Percentiles rank a stretch among this genome's conserved stretches.
Evolutionary conservation across 768 basidiomycete species (phyloP).

Genomic region (Suillus luteus): DNA sequence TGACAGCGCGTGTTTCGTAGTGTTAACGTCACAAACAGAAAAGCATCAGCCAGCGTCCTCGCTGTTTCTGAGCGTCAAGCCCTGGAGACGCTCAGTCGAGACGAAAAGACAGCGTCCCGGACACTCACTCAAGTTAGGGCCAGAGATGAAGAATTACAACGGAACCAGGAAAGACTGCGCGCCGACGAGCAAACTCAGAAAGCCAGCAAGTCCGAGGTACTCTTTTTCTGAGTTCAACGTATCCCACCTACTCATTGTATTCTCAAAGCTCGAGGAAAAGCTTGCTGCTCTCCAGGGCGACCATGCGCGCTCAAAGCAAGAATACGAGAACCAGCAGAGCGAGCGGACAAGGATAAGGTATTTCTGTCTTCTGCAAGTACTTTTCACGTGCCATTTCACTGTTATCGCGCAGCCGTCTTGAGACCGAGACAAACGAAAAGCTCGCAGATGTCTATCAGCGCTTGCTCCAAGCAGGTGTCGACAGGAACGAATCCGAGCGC

Average conservation of each 20-base stretch:
- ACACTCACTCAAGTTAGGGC: conserved; percentile 66
- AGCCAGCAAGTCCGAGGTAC: conserved; percentile 61
- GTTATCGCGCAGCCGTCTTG: conserved; percentile 65
- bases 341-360: conserved; percentile 82
- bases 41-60: conserved; percentile 73
- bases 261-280: conserved; percentile 53
- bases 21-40: conserved; percentile 46
- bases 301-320: conserved; percentile 65
- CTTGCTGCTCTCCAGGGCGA: conserved; percentile 58
- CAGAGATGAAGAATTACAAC: conserved; percentile 63
- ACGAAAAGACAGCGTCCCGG: conserved; percentile 75
- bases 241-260: conserved; percentile 8
- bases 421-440: conserved; percentile 91
- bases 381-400: neutral
- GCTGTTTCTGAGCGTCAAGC: conserved; percentile 88
- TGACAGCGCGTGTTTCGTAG: neutral
- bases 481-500: conserved; percentile 82
- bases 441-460: conserved; percentile 80
- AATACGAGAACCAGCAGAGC: conserved; percentile 82
- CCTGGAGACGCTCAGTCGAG: conserved; percentile 76
- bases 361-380: conserved; percentile 25
- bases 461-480: conserved; percentile 87
- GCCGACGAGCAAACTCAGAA: conserved; percentile 49
- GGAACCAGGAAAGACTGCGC: conserved; percentile 54
- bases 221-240: conserved; percentile 15